phyloP scores from a whole-genome alignment of 2,329 filamentous ascomycete genomes.

The Pseudogymnoascus sp. region DNA sequence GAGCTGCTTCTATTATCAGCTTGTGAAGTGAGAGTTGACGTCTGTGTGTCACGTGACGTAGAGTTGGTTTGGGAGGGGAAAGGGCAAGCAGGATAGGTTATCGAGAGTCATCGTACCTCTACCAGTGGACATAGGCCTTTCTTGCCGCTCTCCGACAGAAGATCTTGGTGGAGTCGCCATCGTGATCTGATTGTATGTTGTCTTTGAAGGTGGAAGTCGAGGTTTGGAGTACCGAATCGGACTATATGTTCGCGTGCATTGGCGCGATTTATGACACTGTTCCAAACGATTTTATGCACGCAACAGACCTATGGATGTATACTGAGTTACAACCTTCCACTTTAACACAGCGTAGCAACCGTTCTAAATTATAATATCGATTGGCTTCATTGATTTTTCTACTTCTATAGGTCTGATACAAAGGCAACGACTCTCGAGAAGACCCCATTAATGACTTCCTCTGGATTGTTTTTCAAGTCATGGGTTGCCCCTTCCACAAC shows the following conservation, averaged over 20 bases:
- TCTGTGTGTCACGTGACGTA: background rate
- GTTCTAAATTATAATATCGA: background rate
- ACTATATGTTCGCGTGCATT: slow-evolving; percentile 1
- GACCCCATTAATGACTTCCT: background rate
- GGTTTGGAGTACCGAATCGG: background rate
- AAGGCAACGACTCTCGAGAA: background rate
- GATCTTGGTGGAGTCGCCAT: slow-evolving; percentile 6
- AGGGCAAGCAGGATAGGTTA: background rate
- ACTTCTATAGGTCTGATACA: slow-evolving; percentile 5
- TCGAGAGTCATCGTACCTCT: slow-evolving; percentile 2
- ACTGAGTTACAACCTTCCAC: background rate
- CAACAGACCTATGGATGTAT: background rate
- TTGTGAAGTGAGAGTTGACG: slow-evolving; percentile 1
- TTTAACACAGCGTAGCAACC: background rate
- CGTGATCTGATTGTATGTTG: background rate
- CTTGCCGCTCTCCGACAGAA: background rate
- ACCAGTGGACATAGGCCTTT: background rate
- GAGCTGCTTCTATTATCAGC: slow-evolving; percentile 3
- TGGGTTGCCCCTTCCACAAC: slow-evolving; percentile 42
- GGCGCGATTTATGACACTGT: background rate
- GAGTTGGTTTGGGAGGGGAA: background rate
- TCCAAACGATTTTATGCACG: background rate
- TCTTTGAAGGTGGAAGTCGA: background rate
- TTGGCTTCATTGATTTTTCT: background rate
- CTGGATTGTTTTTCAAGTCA: slow-evolving; percentile 32